Base-by-base conservation (phyloP, 306 rosid genomes). In the Malus orientalis region DNA sequence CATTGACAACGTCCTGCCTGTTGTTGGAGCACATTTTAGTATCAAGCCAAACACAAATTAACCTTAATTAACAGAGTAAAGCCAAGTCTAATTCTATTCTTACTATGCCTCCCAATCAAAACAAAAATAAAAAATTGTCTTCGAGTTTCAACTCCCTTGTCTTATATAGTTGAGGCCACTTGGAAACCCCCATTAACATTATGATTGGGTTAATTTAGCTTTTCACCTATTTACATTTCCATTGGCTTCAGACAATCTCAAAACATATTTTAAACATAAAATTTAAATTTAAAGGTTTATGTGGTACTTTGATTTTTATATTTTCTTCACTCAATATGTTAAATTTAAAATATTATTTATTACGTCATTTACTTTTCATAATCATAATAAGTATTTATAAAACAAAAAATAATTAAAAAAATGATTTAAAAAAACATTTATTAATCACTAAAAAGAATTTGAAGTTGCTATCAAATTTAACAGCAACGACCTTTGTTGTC, bases 1-100 rank as follows among this genome's bases (percentile, higher is more conserved):
- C 87, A 80, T 78, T 53, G 83, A 82, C 87, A 78, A 78, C 70
- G 23, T 58, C 81, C 81, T 71, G 55, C 69, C 25, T 63, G 73
- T 70, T 68, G 73, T 51, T 67, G 55, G 74, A 62, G 40, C 44
- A 54, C 15, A 58, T 79, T 73, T 29, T 20, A 38, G 74, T 54
- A 5, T 69, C 23, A 59, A 63, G 19, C 63, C 55, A 69, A 65
- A 30, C 74, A 16, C 57, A 64, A 71, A 22, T 33, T 40, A 49
- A 14, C 44, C 29, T 53, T 32, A 53, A 62, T 73, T 73, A 73
- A 59, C 55, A 40, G 59, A 59, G 18, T 40, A 40, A 59, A 38
- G 68, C 68, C 68, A 40, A 25, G 68, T 66, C 16, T 19, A 66
- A 55, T 36, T 36, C 6, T 36, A 36, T 18, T 19, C 53, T 30